Percentiles rank a stretch among this genome's conserved stretches.
phyloP scores from a whole-genome alignment of 2,329 filamentous ascomycete species.

The Ophiostoma himal-ulmi region DNA sequence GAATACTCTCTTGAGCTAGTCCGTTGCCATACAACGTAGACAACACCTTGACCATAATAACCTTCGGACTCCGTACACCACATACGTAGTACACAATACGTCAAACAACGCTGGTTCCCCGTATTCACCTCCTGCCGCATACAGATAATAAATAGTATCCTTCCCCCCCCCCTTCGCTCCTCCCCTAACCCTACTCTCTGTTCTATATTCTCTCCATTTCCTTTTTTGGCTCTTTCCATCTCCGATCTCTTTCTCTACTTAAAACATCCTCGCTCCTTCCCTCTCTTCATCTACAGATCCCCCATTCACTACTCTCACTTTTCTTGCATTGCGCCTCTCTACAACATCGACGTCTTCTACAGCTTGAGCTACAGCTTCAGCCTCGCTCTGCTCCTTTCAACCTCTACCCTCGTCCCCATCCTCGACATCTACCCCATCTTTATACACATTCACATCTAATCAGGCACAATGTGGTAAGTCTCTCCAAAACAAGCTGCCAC shows the following conservation, averaged over 20 bases:
- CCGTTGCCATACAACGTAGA: slow-evolving; percentile 8
- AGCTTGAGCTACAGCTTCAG: slow-evolving; percentile 6
- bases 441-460: slow-evolving; percentile 4
- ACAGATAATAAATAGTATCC: background rate
- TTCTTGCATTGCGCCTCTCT: background rate
- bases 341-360: background rate
- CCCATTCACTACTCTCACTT: background rate
- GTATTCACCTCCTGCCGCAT: slow-evolving; percentile 2
- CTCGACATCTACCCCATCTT: background rate
- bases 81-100: slow-evolving; percentile 1
- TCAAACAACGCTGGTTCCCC: background rate
- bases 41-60: background rate
- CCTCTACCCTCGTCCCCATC: background rate
- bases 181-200: background rate
- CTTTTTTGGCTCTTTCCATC: background rate
- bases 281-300: background rate
- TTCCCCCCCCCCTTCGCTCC: background rate
- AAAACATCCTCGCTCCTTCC: background rate
- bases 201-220: background rate
- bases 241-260: background rate
- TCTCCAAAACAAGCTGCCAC: background rate
- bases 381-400: background rate
- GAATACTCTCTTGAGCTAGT: background rate
- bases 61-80: slow-evolving; percentile 12
- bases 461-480: slow-evolving; percentile 36